Base-by-base conservation (phyloP, 2,329 filamentous ascomycete species). In the Diaporthe longicolla region DNA sequence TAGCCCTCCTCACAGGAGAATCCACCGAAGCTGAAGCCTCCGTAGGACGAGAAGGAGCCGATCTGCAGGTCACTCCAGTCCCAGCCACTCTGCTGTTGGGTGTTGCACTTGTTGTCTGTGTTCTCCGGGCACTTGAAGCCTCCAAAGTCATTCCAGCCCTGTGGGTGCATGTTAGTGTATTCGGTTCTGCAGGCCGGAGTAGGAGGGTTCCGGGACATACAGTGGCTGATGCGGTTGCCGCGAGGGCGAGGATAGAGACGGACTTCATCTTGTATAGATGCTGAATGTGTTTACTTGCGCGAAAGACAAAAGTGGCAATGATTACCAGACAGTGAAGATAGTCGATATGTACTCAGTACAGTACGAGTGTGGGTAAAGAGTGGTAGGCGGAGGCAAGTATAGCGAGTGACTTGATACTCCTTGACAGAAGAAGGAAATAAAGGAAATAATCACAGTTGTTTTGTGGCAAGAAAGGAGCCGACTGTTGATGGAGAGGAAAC, bases 91-190 rank as follows among this genome's bases (percentile, higher is more conserved):
- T 88, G 84, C 85, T 97, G 94, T 77, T 91, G 83, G n/a, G 88
- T 82, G 74, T 89, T 91, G 84, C 96, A 98, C 79, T 92, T 84
- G 86, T 97, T 97, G 86, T 94, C 86, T 80, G 89, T 91, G 88
- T 94, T 95, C 74, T 85, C 84, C 17, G 95, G 94, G 82, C 88
- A 93, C 65, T 87, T 86, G 87, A 91, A 97, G 75, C 87, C 81
- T 71, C 81, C 78, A 68, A 85, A 85, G 32, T 79, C 71, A 68
- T 77, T 74, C 71, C 72, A 75, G 66, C 70, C 71, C 73, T 75
- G 79, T 73, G 75, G 35, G 8, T 43, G 10, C 80, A 80, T 55
- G 65, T 73, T 17, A 76, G 73, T 52, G 58, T 50, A 15, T 45
- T 11, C 24, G 26, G 32, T 54, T 5, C 19, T 35, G 13, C 37